A percentile compares a stretch with the other conserved stretches of the same genome.
Evolutionary conservation across 768 basidiomycete genomes (phyloP).

Genomic region (Rhodotorula diobovata): DNA sequence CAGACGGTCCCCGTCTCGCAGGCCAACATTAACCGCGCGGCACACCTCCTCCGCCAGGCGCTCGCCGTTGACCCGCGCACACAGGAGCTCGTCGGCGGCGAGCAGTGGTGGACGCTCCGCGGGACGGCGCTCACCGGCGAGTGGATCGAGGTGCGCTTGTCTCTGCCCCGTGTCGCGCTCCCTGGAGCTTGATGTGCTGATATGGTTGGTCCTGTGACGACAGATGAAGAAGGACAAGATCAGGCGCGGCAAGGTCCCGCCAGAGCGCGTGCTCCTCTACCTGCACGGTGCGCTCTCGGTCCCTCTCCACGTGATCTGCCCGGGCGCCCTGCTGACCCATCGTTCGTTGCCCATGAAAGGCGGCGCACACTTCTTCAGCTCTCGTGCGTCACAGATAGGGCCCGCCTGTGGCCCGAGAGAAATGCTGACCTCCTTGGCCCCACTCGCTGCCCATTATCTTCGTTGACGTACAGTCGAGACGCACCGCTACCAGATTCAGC

Average conservation of each 20-base stretch:
- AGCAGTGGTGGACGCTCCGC: conserved; percentile 47
- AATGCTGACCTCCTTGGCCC: background rate
- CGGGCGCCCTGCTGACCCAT: background rate
- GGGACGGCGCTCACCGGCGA: conserved; percentile 47
- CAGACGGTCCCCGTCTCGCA: conserved; percentile 44
- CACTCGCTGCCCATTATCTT: background rate
- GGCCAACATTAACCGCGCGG: conserved; percentile 42
- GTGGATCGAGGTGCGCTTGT: conserved; percentile 47
- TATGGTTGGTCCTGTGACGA: too few species aligned
- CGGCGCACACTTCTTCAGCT: conserved; percentile 49
- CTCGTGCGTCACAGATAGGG: conserved; percentile 7
- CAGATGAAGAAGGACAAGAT: conserved; percentile 49
- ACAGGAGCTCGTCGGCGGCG: conserved; percentile 46
- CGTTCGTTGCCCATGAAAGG: too few species aligned
- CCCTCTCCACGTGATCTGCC: background rate
- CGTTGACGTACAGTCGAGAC: conserved; percentile 43
- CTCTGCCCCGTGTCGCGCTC: too few species aligned
- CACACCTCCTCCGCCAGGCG: conserved; percentile 44
- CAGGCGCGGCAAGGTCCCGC: conserved; percentile 29
- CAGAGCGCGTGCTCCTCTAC: conserved; percentile 47
- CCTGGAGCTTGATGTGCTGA: background rate
- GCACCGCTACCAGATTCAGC: conserved; percentile 47
- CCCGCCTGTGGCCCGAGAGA: too few species aligned
- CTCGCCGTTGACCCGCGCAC: conserved; percentile 43
- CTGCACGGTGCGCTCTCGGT: conserved; percentile 45